Conservation (phyloP, 768 basidiomycete genomes). For the Termitomyces sp. region DNA sequence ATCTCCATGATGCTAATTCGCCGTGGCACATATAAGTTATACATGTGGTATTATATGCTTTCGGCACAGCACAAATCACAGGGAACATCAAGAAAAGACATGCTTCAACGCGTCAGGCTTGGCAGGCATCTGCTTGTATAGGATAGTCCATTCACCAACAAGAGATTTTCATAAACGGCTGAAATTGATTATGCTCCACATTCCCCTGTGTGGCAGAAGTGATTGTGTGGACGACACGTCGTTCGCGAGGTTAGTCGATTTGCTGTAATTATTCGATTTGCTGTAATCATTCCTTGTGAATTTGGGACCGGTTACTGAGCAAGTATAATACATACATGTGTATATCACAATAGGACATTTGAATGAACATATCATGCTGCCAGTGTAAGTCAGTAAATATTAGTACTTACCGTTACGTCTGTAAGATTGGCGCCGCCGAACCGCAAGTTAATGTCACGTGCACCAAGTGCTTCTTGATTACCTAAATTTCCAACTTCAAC, state of each 20-base stretch:
- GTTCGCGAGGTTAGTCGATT: neutral
- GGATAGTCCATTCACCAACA: neutral
- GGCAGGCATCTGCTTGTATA: neutral
- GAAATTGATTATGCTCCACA: neutral
- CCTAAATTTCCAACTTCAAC: too few species aligned
- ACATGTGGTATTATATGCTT: neutral
- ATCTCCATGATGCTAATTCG: neutral
- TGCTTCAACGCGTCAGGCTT: neutral
- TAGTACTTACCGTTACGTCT: too few species aligned
- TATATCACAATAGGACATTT: too few species aligned
- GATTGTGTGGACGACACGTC: neutral
- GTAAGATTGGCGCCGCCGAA: too few species aligned
- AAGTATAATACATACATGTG: too few species aligned
- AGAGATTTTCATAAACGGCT: neutral
- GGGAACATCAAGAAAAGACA: neutral
- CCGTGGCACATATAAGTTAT: neutral
- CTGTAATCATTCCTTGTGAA: neutral
- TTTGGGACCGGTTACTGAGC: neutral
- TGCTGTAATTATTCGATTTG: too few species aligned
- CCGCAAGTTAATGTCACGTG: too few species aligned
- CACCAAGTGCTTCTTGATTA: too few species aligned
- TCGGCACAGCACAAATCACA: neutral
- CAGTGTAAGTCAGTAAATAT: too few species aligned
- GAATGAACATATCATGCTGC: too few species aligned
- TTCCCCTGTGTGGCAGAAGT: neutral